These are phyloP conservation scores for Monosporascus sp. DNA, from an alignment of 2,329 filamentous ascomycete species.

Conservation along the genomic window DNA sequence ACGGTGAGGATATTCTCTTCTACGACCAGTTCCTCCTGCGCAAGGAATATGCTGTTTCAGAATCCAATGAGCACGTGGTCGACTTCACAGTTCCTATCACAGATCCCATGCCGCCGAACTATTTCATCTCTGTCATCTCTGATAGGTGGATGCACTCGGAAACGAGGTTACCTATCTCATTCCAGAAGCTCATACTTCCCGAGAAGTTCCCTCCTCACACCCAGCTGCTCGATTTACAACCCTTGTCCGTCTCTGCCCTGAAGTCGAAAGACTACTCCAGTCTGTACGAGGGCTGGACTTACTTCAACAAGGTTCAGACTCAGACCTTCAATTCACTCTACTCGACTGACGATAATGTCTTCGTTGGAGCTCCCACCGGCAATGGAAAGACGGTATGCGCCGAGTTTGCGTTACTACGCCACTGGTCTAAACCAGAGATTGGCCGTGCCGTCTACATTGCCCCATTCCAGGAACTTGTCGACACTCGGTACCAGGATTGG, in stretches of 20 bases:
- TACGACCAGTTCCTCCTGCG: constrained; percentile 91
- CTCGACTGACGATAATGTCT: constrained; percentile 86
- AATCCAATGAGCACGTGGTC: constrained; percentile 88
- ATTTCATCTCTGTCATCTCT: constrained; percentile 92
- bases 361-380: constrained; percentile 86
- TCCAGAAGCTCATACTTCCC: constrained; percentile 89
- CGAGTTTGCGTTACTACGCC: constrained; percentile 83
- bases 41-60: constrained; percentile 78
- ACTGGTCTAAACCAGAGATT: constrained; percentile 69
- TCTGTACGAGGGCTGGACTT: constrained; percentile 76
- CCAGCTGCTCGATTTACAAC: constrained; percentile 84
- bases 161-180: constrained; percentile 86
- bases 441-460: constrained; percentile 90
- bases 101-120: constrained; percentile 97
- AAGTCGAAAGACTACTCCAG: constrained; percentile 78
- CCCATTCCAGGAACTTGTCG: constrained; percentile 89
- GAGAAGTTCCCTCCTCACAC: constrained; percentile 96
- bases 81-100: constrained; percentile 96
- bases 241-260: constrained; percentile 79
- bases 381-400: constrained; percentile 97
- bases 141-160: constrained; percentile 99
- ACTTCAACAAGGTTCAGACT: constrained; percentile 97
- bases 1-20: constrained; percentile 92
- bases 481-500: constrained; percentile 80
- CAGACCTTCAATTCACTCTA: constrained; percentile 95